phyloP scores from a whole-genome alignment of 768 basidiomycete species.

The Auriculariales sp. region DNA sequence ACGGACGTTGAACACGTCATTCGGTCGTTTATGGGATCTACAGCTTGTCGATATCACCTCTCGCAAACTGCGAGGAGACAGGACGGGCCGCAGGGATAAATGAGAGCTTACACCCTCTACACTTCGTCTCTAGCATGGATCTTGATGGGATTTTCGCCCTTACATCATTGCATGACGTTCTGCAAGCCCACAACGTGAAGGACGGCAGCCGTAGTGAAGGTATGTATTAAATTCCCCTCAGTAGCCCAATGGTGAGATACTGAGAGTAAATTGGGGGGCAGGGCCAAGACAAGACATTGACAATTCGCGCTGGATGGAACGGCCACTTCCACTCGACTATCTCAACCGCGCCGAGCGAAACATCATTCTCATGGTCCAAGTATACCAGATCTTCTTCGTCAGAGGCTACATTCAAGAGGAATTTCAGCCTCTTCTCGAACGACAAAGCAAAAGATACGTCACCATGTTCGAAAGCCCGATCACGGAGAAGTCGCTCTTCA shows the following conservation, averaged over 20 bases:
- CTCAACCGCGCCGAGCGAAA: neutral
- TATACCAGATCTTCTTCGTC: neutral
- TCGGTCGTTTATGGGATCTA: slow-evolving; percentile 23
- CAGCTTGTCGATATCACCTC: slow-evolving; percentile 25
- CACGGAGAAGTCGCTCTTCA: neutral
- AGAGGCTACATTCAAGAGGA: neutral
- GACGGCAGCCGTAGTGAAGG: too few relatives aligned
- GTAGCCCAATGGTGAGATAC: too few relatives aligned
- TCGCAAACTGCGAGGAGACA: slow-evolving; percentile 14
- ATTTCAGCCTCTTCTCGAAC: neutral
- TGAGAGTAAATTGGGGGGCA: too few relatives aligned
- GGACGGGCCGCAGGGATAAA: slow-evolving; percentile 16
- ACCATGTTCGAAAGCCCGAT: neutral
- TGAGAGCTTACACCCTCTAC: too few relatives aligned
- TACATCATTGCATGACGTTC: too few relatives aligned
- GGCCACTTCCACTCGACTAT: neutral
- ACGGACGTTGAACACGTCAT: slow-evolving; percentile 13
- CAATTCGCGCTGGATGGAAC: neutral
- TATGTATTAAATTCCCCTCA: too few relatives aligned
- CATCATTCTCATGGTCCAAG: neutral
- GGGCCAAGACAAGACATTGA: too few relatives aligned
- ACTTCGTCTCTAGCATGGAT: too few relatives aligned
- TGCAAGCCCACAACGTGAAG: too few relatives aligned
- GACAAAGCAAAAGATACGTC: neutral
- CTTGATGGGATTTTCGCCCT: too few relatives aligned